These are phyloP conservation scores for Taphrina communis DNA, from an alignment of 1,139 yeast genomes.

Conservation along the genomic window DNA sequence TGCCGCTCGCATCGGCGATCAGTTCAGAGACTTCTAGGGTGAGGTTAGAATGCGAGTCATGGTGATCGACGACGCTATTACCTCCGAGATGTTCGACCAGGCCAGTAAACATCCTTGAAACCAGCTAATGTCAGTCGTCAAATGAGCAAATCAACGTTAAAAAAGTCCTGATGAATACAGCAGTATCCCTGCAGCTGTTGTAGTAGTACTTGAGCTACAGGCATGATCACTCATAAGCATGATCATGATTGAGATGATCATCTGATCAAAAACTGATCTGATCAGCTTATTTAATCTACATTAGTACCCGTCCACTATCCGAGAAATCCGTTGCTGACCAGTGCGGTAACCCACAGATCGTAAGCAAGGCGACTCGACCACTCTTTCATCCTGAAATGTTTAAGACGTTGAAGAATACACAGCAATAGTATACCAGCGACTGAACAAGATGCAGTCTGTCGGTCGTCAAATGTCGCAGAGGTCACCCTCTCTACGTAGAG, in stretches of 20 bases:
- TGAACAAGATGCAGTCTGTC: constrained; percentile 24
- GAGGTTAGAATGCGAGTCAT: background rate
- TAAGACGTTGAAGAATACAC: too few species aligned
- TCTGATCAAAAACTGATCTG: constrained; percentile 14
- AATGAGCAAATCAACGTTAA: too few species aligned
- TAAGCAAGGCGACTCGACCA: constrained; percentile 11
- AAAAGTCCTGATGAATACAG: too few species aligned
- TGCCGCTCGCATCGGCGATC: constrained; percentile 77
- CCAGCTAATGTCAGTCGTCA: too few species aligned
- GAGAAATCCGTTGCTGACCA: constrained; percentile 15
- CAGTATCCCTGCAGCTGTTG: too few species aligned
- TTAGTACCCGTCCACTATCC: constrained; percentile 2
- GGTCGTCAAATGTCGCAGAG: constrained; percentile 17
- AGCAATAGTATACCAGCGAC: too few species aligned
- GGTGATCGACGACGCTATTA: constrained; percentile 34
- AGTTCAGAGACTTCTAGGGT: constrained; percentile 57
- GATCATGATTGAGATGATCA: background rate
- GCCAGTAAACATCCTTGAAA: constrained; percentile 82
- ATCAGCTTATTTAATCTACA: constrained; percentile 20
- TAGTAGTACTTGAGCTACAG: too few species aligned
- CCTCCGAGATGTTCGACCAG: constrained; percentile 83
- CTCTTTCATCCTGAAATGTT: too few species aligned
- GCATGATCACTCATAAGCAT: too few species aligned
- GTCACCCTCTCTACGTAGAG: constrained; percentile 35
- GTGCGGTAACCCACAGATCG: constrained; percentile 11